Percentiles rank a stretch among this genome's conserved stretches.
These are phyloP conservation scores for Botrytis porri DNA, from an alignment of 2,329 filamentous ascomycete genomes.

Conservation along the genomic window DNA sequence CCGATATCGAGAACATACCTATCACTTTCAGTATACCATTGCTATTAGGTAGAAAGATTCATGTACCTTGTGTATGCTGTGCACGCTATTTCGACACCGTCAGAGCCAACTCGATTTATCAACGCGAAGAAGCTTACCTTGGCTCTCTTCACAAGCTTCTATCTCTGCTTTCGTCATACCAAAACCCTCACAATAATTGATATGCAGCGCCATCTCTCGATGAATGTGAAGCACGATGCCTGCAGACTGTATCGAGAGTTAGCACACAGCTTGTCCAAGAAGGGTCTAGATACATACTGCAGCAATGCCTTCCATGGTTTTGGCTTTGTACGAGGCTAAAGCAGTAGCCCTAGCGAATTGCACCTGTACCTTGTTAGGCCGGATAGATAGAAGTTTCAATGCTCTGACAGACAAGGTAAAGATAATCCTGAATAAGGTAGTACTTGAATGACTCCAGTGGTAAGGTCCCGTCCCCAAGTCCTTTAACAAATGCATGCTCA, in stretches of 20 bases:
- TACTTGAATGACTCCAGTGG: constrained; percentile 76
- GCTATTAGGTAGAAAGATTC: neutral
- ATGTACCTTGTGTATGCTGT: constrained; percentile 66
- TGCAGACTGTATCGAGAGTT: constrained; percentile 49
- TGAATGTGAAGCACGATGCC: constrained; percentile 74
- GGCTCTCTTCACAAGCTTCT: constrained; percentile 68
- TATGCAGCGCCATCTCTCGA: constrained; percentile 76
- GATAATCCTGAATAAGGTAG: constrained; percentile 89
- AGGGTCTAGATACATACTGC: constrained; percentile 48
- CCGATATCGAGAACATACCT: constrained; percentile 87
- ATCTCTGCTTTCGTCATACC: constrained; percentile 74
- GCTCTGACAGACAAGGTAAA: constrained; percentile 65
- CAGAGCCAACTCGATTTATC: constrained; percentile 8
- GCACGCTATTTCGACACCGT: constrained; percentile 50
- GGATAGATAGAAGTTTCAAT: neutral
- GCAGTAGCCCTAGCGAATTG: constrained; percentile 88
- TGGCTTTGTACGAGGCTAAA: constrained; percentile 80
- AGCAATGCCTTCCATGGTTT: constrained; percentile 68
- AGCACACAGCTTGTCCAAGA: neutral
- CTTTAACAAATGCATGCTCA: constrained; percentile 77
- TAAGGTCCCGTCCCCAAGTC: constrained; percentile 71
- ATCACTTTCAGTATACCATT: constrained; percentile 6
- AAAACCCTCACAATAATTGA: constrained; percentile 78
- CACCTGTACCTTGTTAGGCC: constrained; percentile 47
- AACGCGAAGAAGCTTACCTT: constrained; percentile 50